A percentile compares a stretch with the other conserved stretches of the same genome.
Conservation (phyloP, 306 rosid genomes). For the Lagenaria siceraria region DNA sequence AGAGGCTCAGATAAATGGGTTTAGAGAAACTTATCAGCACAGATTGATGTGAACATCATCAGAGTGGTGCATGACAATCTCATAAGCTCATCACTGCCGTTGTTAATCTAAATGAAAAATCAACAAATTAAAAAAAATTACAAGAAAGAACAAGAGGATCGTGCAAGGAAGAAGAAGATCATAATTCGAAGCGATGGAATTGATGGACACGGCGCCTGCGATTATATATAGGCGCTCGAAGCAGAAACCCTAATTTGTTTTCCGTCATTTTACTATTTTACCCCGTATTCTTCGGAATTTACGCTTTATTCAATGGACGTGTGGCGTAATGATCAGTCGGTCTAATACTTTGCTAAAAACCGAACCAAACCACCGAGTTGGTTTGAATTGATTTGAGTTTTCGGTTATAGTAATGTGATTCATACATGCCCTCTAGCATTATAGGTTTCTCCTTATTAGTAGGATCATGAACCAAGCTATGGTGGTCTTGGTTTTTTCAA, state of each 20-base stretch:
- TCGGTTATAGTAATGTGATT: too few relatives aligned
- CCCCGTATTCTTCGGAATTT: background rate
- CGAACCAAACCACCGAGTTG: too few relatives aligned
- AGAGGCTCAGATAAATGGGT: constrained; percentile 31
- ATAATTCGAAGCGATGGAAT: background rate
- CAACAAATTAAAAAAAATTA: background rate
- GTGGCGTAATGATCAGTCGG: too few relatives aligned
- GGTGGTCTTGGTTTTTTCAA: too few relatives aligned
- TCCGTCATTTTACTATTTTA: background rate
- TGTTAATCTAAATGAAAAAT: background rate
- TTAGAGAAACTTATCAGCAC: constrained; percentile 73
- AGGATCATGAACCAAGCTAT: too few relatives aligned
- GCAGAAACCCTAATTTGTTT: constrained; percentile 18
- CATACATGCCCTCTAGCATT: too few relatives aligned
- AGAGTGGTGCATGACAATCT: constrained; percentile 98
- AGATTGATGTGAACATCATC: constrained; percentile 21
- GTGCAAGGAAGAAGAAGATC: background rate
- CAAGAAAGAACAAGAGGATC: too few relatives aligned
- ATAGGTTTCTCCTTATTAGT: too few relatives aligned
- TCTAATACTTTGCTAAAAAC: too few relatives aligned
- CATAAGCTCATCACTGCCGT: constrained; percentile 48
- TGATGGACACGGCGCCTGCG: too few relatives aligned
- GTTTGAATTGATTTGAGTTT: too few relatives aligned
- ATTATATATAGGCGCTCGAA: background rate
- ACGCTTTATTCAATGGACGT: too few relatives aligned